These are phyloP conservation scores for Trichocomaceae sp. DNA, from an alignment of 2,329 filamentous ascomycete genomes.

Conservation along the genomic window DNA sequence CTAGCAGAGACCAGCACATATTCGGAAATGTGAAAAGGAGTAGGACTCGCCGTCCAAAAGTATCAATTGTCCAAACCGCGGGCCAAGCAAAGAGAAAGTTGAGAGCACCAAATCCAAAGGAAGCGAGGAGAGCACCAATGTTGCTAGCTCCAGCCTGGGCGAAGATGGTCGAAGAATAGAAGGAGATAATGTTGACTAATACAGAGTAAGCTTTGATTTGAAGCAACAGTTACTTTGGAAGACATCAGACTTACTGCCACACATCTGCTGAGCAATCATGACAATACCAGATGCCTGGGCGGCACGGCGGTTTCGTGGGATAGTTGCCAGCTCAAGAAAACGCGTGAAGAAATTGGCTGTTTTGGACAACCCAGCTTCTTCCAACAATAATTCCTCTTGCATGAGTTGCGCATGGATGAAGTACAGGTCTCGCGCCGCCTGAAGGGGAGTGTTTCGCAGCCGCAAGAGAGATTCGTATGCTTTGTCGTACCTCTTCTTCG, in stretches of 20 bases:
- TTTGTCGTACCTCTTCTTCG: constrained; percentile 56
- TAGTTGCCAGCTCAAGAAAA: constrained; percentile 48
- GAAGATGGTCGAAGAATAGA: constrained; percentile 61
- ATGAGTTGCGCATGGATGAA: constrained; percentile 51
- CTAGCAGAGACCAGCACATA: constrained; percentile 61
- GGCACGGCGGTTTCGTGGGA: constrained; percentile 49
- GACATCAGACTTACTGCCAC: constrained; percentile 37
- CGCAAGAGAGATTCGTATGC: constrained; percentile 55
- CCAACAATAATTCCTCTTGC: constrained; percentile 32
- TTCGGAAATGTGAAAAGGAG: constrained; percentile 61
- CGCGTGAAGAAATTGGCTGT: constrained; percentile 54
- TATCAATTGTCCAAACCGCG: constrained; percentile 61
- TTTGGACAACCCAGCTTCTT: constrained; percentile 26
- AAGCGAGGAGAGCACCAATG: constrained; percentile 54
- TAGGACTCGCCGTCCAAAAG: constrained; percentile 56
- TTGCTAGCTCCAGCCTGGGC: constrained; percentile 49
- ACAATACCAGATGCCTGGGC: constrained; percentile 70
- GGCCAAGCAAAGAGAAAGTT: constrained; percentile 61
- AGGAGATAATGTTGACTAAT: constrained; percentile 64
- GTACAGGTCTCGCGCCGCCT: constrained; percentile 58
- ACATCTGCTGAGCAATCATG: constrained; percentile 73
- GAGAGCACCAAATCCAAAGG: constrained; percentile 58
- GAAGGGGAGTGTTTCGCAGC: constrained; percentile 53
- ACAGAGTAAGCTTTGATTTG: neutral
- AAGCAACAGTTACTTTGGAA: neutral